Evolutionary conservation across 257 asterid genomes (phyloP), one percentile per base, ranked within the genome.

Genomic region (Anisodus acutangulus): DNA sequence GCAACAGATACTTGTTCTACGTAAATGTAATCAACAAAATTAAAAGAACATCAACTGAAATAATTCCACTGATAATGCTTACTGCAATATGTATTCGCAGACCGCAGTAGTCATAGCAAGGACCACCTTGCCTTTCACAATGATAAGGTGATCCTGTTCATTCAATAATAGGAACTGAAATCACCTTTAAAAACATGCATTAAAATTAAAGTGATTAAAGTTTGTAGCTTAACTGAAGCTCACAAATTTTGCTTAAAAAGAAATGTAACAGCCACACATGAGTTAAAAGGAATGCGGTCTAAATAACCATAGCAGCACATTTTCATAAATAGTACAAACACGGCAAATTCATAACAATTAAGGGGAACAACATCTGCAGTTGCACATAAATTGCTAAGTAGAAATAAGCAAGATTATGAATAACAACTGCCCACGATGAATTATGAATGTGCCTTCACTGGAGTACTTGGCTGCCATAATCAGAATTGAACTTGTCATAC

Each of bases 391-490:
- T 31, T 31, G 72, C n/a, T 66, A 10, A 66, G 43, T 31, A 5
- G 45, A 31, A 66, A 31, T 11, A 66, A 10, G 43, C n/a, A 19
- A 60, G 43, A 64, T 26, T 22, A 64, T 64, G n/a, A 26, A 35
- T 26, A 4, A 64, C 12, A 2, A 11, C 45, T 13, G 17, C 45
- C 9, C 4, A 66, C 8, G 72, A 26, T 31, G n/a, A 31, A 10
- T 35, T 8, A 66, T 66, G 72, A 8, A 66, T 79, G 62, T 16
- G 87, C 91, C 91, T 84, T 93, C 97, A 95, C 83, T 90, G 94
- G 92, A 95, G 93, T 87, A 91, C 87, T 86, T 94, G 99, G 92
- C 97, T 95, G 87, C 98, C 99, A 84, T 95, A 95, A 87, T 41
- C 98, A 5, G 88, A 88, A 16, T 95, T 95, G 41, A 95, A 95